phyloP scores from a whole-genome alignment of 2,329 filamentous ascomycete species.

The Hypoxylon sp. region DNA sequence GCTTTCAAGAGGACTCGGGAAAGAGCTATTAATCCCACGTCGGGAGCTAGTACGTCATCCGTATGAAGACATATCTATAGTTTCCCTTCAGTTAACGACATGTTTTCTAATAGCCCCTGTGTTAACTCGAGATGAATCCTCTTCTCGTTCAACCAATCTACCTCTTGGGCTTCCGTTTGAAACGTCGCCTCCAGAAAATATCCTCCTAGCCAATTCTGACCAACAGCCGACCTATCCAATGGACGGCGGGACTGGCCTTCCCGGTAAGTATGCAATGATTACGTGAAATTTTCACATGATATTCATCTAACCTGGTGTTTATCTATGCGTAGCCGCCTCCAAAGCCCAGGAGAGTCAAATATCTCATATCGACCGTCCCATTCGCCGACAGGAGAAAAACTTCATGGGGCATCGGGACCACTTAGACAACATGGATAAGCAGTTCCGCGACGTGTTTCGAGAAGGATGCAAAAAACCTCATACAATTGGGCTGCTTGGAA shows the following conservation, averaged over 20 bases:
- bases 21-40: background rate
- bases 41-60: background rate
- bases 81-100: background rate
- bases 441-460: background rate
- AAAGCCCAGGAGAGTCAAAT: background rate
- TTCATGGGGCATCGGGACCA: background rate
- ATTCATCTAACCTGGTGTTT: background rate
- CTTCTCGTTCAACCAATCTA: no score
- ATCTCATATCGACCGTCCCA: background rate
- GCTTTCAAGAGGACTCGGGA: background rate
- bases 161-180: no score
- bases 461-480: background rate
- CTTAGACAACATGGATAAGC: background rate
- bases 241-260: background rate
- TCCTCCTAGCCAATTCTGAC: background rate
- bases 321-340: background rate
- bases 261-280: background rate
- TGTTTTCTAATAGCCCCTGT: background rate
- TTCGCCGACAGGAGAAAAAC: constrained; percentile 1
- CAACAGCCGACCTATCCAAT: background rate
- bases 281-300: background rate
- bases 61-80: no score
- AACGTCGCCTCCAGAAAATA: background rate
- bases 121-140: no score
- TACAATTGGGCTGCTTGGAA: background rate